These are phyloP conservation scores for Niveomyces coronatus DNA, from an alignment of 2,329 filamentous ascomycete genomes.

Conservation along the genomic window DNA sequence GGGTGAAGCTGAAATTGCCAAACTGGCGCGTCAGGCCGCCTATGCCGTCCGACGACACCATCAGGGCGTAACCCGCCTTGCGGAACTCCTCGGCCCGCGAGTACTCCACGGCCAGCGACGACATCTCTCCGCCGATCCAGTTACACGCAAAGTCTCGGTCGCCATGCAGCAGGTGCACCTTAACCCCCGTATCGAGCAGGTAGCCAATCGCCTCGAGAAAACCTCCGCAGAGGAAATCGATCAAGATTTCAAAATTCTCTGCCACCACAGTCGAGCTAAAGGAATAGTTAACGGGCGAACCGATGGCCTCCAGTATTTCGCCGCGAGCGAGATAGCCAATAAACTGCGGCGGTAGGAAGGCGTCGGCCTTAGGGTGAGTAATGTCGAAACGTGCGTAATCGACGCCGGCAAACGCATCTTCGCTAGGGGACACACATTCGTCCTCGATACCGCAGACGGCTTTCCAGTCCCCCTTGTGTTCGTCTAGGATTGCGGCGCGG, in stretches of 20 bases:
- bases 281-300: constrained; percentile 50
- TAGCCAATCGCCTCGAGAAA: constrained; percentile 42
- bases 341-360: constrained; percentile 54
- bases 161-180: constrained; percentile 61
- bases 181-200: constrained; percentile 51
- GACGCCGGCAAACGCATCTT: constrained; percentile 42
- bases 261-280: constrained; percentile 30
- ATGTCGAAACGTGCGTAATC: constrained; percentile 51
- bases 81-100: constrained; percentile 35
- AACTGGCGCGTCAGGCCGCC: constrained; percentile 64
- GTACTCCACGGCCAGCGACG: constrained; percentile 52
- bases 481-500: constrained; percentile 30
- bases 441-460: constrained; percentile 39
- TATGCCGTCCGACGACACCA: constrained; percentile 52
- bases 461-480: constrained; percentile 18
- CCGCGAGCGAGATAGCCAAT: constrained; percentile 51
- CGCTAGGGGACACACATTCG: constrained; percentile 40
- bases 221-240: constrained; percentile 44
- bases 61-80: constrained; percentile 57
- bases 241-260: constrained; percentile 49
- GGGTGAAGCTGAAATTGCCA: constrained; percentile 59
- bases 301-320: constrained; percentile 46
- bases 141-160: constrained; percentile 52
- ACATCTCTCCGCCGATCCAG: constrained; percentile 60
- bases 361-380: constrained; percentile 41